These are phyloP conservation scores for Pyrenophora tritici-repentis DNA, from an alignment of 2,329 filamentous ascomycete species.

Conservation along the genomic window DNA sequence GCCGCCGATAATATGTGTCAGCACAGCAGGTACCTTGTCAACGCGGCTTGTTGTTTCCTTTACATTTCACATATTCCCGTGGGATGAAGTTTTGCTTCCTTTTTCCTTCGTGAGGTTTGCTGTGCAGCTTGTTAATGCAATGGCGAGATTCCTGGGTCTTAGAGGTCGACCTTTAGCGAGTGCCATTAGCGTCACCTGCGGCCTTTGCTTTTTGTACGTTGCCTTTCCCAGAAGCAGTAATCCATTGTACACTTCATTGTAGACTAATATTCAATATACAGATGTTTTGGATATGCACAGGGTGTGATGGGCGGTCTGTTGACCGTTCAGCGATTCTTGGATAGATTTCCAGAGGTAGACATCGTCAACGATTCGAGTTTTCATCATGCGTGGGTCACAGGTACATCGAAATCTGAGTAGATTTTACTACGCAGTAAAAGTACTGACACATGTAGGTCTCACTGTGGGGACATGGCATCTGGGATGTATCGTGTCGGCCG, in stretches of 20 bases:
- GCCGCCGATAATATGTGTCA: too few species aligned
- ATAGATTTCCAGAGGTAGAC: conserved; percentile 34
- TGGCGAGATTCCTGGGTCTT: conserved; percentile 32
- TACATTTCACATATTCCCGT: neutral
- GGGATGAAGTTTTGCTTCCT: neutral
- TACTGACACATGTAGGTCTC: conserved; percentile 25
- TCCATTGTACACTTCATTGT: conserved; percentile 1
- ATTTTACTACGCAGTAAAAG: neutral
- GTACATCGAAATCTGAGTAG: conserved; percentile 12
- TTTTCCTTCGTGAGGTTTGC: neutral
- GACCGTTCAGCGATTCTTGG: conserved; percentile 66
- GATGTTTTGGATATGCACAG: conserved; percentile 64
- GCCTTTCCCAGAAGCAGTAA: neutral
- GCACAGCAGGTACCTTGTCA: too few species aligned
- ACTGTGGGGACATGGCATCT: conserved; percentile 46
- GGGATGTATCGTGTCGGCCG: conserved; percentile 63
- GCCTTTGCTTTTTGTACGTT: conserved; percentile 36
- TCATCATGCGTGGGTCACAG: conserved; percentile 33
- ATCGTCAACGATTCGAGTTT: conserved; percentile 26
- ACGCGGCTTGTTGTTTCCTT: too few species aligned
- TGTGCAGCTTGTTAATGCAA: conserved; percentile 7
- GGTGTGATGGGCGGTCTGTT: conserved; percentile 73
- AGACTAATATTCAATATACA: conserved; percentile 24
- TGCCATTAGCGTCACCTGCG: conserved; percentile 32
- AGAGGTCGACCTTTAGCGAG: conserved; percentile 25